Evolutionary conservation across 768 basidiomycete genomes (phyloP), one percentile per base, ranked within the genome.

Genomic region (Termitomyces sp.): DNA sequence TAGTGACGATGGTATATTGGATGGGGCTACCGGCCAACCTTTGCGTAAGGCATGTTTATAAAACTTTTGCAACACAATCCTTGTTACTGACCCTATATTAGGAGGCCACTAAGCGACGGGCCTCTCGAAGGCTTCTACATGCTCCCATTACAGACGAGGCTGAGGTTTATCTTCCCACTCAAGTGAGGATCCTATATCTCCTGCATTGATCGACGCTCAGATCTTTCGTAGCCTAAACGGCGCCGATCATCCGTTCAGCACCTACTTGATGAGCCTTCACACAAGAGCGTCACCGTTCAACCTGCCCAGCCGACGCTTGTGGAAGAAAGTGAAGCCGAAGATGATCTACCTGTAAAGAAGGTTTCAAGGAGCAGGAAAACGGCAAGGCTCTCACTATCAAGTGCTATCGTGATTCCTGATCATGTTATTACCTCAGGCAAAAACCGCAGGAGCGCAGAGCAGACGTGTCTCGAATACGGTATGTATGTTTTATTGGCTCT

Each of bases 211-310:
- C 5, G 35, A 47, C 66, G 24, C 62, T 62, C 38, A 56, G 40
- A 24, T 32, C 2, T 22, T 43, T 18, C 26, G 32, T 63, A 91
- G 89, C 79, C 86, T n/a, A 92, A 92, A 67, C 82, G 90, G 56
- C 81, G 90, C 40, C 79, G 90, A 63, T 88, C 89, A 13, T 90
- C 90, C 26, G 90, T 90, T 1, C 86, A 91, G 64, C 90, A 90
- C 3, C 76, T 71, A 22, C 71, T 90, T 45, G 85, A 84, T 49
- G 79, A 80, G 3, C 66, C 81, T 54, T 66, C 67, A 45, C 73
- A 73, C 56, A 74, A 70, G 32, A 60, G 65, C 33, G 70, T 73
- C 54, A 67, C 72, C 1, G 62, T 68, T 40, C 76, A 82, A 53
- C 76, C 73, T 1, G 62, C 70, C 40, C 76, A 81, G 53, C 76